Evolutionary conservation across 1,284 basidiomycete genomes (phyloP).

Genomic region (Cryptococcus depauperatus): DNA sequence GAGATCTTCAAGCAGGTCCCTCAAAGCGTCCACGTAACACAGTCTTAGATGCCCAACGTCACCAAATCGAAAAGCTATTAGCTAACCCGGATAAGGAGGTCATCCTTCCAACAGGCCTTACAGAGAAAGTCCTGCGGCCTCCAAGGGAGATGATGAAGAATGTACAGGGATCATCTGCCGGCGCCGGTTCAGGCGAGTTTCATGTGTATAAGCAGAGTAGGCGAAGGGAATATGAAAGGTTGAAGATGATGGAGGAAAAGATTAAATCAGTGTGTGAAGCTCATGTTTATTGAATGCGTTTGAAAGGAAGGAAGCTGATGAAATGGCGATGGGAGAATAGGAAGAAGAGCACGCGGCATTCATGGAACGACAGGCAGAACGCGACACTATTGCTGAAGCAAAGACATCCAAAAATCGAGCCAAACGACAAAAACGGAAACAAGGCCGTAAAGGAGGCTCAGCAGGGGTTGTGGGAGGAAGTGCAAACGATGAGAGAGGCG

Average conservation of each 20-base stretch:
- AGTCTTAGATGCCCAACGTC: constrained; percentile 12
- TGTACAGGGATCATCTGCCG: constrained; percentile 86
- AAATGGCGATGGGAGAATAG: constrained; percentile 45
- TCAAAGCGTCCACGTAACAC: constrained; percentile 6
- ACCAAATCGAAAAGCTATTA: constrained; percentile 58
- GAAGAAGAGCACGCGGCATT: constrained; percentile 60
- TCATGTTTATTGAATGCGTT: too few relatives aligned
- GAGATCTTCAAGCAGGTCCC: constrained; percentile 4
- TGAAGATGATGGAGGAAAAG: constrained; percentile 83
- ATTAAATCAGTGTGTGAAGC: constrained; percentile 57
- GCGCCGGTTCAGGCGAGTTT: constrained; percentile 83
- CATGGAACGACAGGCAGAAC: constrained; percentile 56
- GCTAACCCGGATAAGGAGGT: constrained; percentile 76
- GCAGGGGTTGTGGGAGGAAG: constrained; percentile 8
- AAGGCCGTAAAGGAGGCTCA: constrained; percentile 50
- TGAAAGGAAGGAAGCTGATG: neutral
- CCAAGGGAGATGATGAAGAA: constrained; percentile 98
- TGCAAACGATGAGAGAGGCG: constrained; percentile 8
- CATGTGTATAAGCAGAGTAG: constrained; percentile 97
- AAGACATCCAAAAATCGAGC: constrained; percentile 90
- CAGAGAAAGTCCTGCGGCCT: constrained; percentile 60
- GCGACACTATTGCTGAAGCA: constrained; percentile 61
- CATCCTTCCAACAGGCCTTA: constrained; percentile 56
- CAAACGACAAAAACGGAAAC: constrained; percentile 81
- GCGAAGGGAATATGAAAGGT: constrained; percentile 86